Base-by-base conservation (phyloP, 139 green algal species). In the Dunaliella primolecta region DNA sequence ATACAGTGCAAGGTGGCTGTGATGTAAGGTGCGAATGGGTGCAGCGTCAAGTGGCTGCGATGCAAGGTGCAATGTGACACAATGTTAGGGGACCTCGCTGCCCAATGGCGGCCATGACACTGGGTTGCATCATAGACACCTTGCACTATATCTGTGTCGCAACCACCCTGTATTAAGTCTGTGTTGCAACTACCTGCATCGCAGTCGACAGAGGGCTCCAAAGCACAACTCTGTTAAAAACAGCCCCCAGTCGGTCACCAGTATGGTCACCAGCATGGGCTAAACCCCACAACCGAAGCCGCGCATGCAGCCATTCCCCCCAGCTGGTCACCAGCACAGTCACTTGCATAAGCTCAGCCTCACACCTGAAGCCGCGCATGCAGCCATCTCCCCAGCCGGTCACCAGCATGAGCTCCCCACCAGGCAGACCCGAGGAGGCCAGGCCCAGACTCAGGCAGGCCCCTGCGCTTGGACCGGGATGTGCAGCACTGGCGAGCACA, bases 281-380 rank as follows among this genome's bases (percentile, higher is more conserved):
- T 25, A 7, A 64, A 7, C 7, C 46, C 7, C 46, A 64, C 7
- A 64, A 7, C 46, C 15, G 46, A 64, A 64, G 15, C 82, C 81
- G 30, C 87, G 85, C n/a, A 91, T 80, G 81, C 77, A 20, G 36
- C 87, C 87, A 37, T n/a, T 91, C 87, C n/a, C n/a, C n/a, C n/a
- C n/a, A n/a, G n/a, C n/a, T n/a, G n/a, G n/a, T n/a, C n/a, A n/a
- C n/a, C n/a, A n/a, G n/a, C 46, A 64, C 46, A 64, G 7, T 25
- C 46, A 64, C 46, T 25, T 15, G 15, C 46, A 64, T 15, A 64
- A 7, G 15, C 46, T 25, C 46, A 64, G 7, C 7, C 46, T 25
- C 46, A 64, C 7, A 64, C 46, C 46, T 64, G 46, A 64, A 64
- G 15, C 82, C 81, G 30, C 87, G 85, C n/a, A 91, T 80, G 81